A percentile compares a stretch with the other conserved stretches of the same genome.
phyloP scores from a whole-genome alignment of 164 flowering plant species.

The Tinospora cordifolia region DNA sequence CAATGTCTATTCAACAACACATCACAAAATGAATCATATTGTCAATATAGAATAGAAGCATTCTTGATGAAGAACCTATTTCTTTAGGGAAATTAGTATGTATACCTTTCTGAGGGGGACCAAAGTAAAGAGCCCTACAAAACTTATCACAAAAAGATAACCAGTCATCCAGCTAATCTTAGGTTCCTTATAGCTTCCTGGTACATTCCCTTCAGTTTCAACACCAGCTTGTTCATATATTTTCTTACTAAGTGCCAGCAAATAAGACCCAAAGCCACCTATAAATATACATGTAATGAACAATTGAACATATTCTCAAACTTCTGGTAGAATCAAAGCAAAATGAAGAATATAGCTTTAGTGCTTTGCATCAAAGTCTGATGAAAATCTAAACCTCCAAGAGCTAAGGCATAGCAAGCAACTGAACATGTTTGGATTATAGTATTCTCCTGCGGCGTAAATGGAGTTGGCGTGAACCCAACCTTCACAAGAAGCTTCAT shows the following conservation, averaged over 20 bases:
- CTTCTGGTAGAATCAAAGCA: background rate
- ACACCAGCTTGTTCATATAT: slow-evolving; percentile 67
- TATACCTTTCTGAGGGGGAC: slow-evolving; percentile 84
- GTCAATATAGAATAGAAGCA: too few species aligned
- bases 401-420: slow-evolving; percentile 74
- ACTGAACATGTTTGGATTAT: slow-evolving; percentile 87
- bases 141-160: slow-evolving; percentile 52
- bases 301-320: background rate
- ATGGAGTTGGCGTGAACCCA: slow-evolving; percentile 51
- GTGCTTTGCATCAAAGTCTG: background rate
- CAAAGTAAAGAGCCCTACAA: slow-evolving; percentile 78
- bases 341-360: background rate
- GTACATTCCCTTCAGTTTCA: slow-evolving; percentile 44
- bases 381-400: slow-evolving; percentile 50
- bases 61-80: too few species aligned
- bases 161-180: slow-evolving; percentile 80
- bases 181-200: slow-evolving; percentile 63
- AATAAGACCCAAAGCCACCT: slow-evolving; percentile 92
- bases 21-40: too few species aligned
- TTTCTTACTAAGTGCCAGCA: slow-evolving; percentile 64
- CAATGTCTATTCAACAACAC: slow-evolving; percentile 47
- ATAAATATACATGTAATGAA: slow-evolving; percentile 12
- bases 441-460: slow-evolving; percentile 83
- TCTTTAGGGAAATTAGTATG: background rate
- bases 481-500: slow-evolving; percentile 46